phyloP scores from a whole-genome alignment of 2,329 filamentous ascomycete species.

The Aureobasidium sp. region DNA sequence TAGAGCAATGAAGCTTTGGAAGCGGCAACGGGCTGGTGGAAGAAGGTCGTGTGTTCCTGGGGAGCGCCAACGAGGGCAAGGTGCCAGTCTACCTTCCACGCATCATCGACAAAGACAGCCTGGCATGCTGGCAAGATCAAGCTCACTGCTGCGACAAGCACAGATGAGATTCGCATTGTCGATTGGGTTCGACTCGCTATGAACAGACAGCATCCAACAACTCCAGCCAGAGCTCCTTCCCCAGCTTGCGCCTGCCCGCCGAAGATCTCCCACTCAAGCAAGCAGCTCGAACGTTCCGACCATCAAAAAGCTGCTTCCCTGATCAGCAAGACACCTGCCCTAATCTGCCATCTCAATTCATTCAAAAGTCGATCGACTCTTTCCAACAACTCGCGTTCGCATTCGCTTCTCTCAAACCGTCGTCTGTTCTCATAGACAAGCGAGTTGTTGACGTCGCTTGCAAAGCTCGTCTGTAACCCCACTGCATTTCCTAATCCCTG shows the following conservation, averaged over 20 bases:
- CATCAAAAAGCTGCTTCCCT: neutral
- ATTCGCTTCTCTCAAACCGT: neutral
- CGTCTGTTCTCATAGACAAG: neutral
- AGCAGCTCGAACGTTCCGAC: neutral
- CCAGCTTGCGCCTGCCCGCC: neutral
- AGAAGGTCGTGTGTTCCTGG: slow-evolving; percentile 79
- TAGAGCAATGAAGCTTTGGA: slow-evolving; percentile 88
- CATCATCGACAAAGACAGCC: slow-evolving; percentile 84
- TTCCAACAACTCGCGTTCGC: neutral
- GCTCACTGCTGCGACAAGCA: slow-evolving; percentile 25
- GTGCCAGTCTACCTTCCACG: slow-evolving; percentile 87
- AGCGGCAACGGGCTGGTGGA: slow-evolving; percentile 74
- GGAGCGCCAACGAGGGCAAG: slow-evolving; percentile 81
- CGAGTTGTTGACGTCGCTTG: neutral
- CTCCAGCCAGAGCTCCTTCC: slow-evolving; percentile 1
- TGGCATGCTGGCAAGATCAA: slow-evolving; percentile 45
- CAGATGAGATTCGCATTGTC: slow-evolving; percentile 14
- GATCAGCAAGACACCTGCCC: neutral
- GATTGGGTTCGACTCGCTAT: neutral
- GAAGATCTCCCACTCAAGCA: neutral
- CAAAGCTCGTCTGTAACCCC: neutral
- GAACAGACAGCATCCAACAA: neutral
- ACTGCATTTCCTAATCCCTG: neutral
- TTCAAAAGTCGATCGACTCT: neutral
- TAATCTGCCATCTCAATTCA: neutral